Base-by-base conservation (phyloP, 2,329 filamentous ascomycete species). In the Fusarium sp. region DNA sequence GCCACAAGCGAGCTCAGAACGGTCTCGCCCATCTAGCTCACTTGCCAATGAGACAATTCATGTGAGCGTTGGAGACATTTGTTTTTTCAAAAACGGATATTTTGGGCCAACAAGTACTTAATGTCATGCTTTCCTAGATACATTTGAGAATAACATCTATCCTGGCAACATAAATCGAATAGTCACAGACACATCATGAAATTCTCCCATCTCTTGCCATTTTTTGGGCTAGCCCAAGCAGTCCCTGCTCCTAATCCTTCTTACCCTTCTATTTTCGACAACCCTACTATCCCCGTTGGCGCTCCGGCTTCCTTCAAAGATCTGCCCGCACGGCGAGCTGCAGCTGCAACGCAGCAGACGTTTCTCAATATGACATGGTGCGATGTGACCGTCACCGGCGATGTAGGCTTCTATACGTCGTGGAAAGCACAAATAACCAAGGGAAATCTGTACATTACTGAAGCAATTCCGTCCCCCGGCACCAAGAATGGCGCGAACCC, bases 281-380 rank as follows among this genome's bases (percentile, higher is more conserved):
- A 50, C 2, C 47, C 47, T 16, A 35, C 47, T 9, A 50, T 35
- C 9, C 47, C 47, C 7, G 6, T 35, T 6, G 22, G 22, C 0
- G 30, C 9, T 8, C 15, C 15, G 0, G n/a, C 20, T 1, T 31
- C 42, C 5, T 13, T 24, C 0, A 6, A n/a, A 24, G 22, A n/a
- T 7, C 14, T 24, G 30, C 47, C 47, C 4, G 47, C n/a, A n/a
- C n/a, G 15, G 5, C 31, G 47, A n/a, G 47, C 30, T 31, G 30
- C 14, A 7, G 14, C 31, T 33, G 10, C n/a, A 8, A 13, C 31
- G 0, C 22, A 15, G 6, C n/a, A n/a, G 9, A n/a, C 30, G 11
- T n/a, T n/a, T 5, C 4, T 35, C n/a, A 51, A 51, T 13, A 11
- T 51, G 14, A 7, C 48, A 14, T 14, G 0, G 7, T 51, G 48